Evolutionary conservation across 352 stramenopile genomes (phyloP).

Genomic region (Pythium grandisporangium): DNA sequence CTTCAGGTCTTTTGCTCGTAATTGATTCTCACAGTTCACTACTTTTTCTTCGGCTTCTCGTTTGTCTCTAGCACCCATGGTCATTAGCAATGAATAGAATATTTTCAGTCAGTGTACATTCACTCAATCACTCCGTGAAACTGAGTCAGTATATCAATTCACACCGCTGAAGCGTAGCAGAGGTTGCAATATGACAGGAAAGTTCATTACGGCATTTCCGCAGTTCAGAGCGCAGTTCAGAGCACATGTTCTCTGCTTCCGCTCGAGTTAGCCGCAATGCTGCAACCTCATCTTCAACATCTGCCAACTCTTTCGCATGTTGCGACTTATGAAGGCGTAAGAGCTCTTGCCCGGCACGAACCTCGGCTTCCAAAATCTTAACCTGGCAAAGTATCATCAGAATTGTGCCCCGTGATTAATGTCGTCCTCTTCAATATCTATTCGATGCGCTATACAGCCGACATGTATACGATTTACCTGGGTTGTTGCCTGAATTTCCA

Average conservation of each 20-base stretch:
- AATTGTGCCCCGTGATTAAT: too few relatives aligned
- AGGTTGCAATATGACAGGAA: slow-evolving; percentile 33
- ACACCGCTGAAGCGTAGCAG: slow-evolving; percentile 37
- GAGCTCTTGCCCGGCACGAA: slow-evolving; percentile 48
- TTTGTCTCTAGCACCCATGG: slow-evolving; percentile 29
- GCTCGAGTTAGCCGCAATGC: slow-evolving; percentile 21
- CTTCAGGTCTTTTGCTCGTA: slow-evolving; percentile 24
- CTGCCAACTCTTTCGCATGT: slow-evolving; percentile 30
- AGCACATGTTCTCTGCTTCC: slow-evolving; percentile 36
- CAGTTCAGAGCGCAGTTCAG: slow-evolving; percentile 29
- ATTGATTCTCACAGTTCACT: slow-evolving; percentile 20
- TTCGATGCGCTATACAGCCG: too few relatives aligned
- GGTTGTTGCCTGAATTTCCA: too few relatives aligned
- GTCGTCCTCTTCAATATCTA: too few relatives aligned
- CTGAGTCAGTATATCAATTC: not conserved
- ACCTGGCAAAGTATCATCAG: slow-evolving; percentile 9
- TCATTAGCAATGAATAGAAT: not conserved
- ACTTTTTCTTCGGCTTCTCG: slow-evolving; percentile 36
- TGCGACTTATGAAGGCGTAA: slow-evolving; percentile 45
- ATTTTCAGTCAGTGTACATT: not conserved
- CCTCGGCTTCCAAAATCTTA: slow-evolving; percentile 50
- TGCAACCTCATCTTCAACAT: slow-evolving; percentile 44
- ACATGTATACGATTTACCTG: too few relatives aligned
- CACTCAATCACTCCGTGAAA: not conserved
- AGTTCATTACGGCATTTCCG: slow-evolving; percentile 42